phyloP scores from a whole-genome alignment of 1,284 basidiomycete genomes.

The Leccinum solheimii region DNA sequence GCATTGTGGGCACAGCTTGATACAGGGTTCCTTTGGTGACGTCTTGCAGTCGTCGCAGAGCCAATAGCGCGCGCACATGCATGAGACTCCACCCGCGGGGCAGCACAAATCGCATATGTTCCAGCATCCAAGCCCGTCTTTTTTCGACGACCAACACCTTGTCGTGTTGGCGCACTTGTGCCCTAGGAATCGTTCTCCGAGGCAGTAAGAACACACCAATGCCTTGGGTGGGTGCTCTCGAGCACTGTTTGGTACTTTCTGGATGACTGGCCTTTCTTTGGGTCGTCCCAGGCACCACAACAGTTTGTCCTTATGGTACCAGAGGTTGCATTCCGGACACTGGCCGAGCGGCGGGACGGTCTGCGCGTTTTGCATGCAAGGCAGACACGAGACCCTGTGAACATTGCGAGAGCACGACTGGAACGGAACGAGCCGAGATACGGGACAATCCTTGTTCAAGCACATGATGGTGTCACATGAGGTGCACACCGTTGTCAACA shows the following conservation, averaged over 20 bases:
- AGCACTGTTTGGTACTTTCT: no score
- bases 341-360: slow-evolving; percentile 20
- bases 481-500: slow-evolving; percentile 8
- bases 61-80: slow-evolving; percentile 23
- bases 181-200: no score
- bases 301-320: slow-evolving; percentile 25
- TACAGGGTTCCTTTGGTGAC: not conserved
- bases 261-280: not conserved
- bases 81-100: slow-evolving; percentile 22
- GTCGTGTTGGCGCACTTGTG: no score
- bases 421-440: slow-evolving; percentile 10
- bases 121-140: no score
- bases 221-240: no score
- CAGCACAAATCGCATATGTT: slow-evolving; percentile 10
- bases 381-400: slow-evolving; percentile 11
- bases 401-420: not conserved
- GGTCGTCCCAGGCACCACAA: slow-evolving; percentile 9
- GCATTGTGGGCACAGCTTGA: slow-evolving; percentile 22
- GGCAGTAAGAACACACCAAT: no score
- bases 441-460: slow-evolving; percentile 17
- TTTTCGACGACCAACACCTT: no score
- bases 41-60: slow-evolving; percentile 25
- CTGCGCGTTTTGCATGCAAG: slow-evolving; percentile 14
- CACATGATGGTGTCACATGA: slow-evolving; percentile 20
- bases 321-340: slow-evolving; percentile 24